Evolutionary conservation across 2,329 filamentous ascomycete genomes (phyloP), one percentile per base, ranked within the genome.

Genomic region (Fusarium agapanthi): DNA sequence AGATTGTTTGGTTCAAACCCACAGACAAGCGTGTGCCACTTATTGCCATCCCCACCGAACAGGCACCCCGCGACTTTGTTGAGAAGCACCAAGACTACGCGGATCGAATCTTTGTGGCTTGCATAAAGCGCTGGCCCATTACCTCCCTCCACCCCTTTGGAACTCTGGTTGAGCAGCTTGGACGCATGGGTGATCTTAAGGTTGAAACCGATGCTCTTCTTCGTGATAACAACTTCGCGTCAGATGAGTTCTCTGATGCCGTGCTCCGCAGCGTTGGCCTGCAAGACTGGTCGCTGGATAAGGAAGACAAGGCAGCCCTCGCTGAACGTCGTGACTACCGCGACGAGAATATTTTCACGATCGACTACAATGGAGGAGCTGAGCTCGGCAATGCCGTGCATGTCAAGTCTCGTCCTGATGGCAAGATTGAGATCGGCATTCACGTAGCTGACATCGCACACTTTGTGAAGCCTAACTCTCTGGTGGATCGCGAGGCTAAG

Each of bases 1-100:
- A 99, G 90, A 99, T 99, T 84, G 96, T 99, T 45, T 99, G 96
- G 96, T 99, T 99, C 87, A 99, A 99, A 87, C 96, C 96, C 65
- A 99, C 96, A 3, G 96, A 99, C 84, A 98, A 99, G 89, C 94
- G 96, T 80, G 96, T 99, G 53, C 96, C 96, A 55, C 87, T 99
- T 74, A 99, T 99, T 82, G 96, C 96, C 60, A 99, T 99, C 73
- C 96, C 96, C 4, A 99, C 96, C 7, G 96, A 99, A 82, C 96
- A 99, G 84, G 96, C 96, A 14, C 96, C 96, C 26, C 92, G 95
- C 40, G 96, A 98, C 84, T 99, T 99, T 78, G 96, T 99, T 34
- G 96, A 99, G 86, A 97, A 96, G 83, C 96, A 99, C 82, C 94
- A 97, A 82, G 94, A 98, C 35, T 99, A 98, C 78, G 95, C 95